phyloP scores from a whole-genome alignment of 2,329 filamentous ascomycete genomes.

The Didymellaceae sp. region DNA sequence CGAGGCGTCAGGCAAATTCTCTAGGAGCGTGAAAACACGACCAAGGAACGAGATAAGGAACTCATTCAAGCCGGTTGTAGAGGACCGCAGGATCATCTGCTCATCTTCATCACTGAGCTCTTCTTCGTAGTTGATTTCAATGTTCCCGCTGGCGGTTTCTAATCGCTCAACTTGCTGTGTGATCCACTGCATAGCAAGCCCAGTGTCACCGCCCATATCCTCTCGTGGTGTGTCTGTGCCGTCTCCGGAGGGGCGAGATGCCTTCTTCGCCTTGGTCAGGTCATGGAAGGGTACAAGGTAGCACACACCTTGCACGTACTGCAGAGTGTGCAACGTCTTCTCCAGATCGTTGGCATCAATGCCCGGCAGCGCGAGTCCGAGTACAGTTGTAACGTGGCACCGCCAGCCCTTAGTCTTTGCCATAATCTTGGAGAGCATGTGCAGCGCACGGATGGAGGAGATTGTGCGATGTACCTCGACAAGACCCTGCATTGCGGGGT shows the following conservation, averaged over 20 bases:
- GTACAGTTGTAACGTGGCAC: constrained; percentile 90
- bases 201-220: constrained; percentile 50
- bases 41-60: constrained; percentile 90
- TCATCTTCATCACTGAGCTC: constrained; percentile 88
- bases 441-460: constrained; percentile 87
- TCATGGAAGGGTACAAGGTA: constrained; percentile 95
- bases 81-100: constrained; percentile 85
- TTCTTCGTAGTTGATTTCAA: constrained; percentile 82
- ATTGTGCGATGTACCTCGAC: constrained; percentile 97
- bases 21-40: constrained; percentile 91
- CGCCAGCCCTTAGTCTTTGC: constrained; percentile 93
- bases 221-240: constrained; percentile 45
- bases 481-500: constrained; percentile 93
- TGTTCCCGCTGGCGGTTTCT: constrained; percentile 83
- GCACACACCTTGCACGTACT: constrained; percentile 93
- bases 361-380: constrained; percentile 91
- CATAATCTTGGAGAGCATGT: constrained; percentile 91
- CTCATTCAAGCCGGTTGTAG: constrained; percentile 90
- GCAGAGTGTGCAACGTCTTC: constrained; percentile 92
- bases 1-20: constrained; percentile 91
- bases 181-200: constrained; percentile 88
- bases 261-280: constrained; percentile 65
- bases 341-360: constrained; percentile 98
- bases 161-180: constrained; percentile 92
- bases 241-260: constrained; percentile 20